Evolutionary conservation across 805 yeast genomes (phyloP).

Genomic region (Yamadazyma olivae): DNA sequence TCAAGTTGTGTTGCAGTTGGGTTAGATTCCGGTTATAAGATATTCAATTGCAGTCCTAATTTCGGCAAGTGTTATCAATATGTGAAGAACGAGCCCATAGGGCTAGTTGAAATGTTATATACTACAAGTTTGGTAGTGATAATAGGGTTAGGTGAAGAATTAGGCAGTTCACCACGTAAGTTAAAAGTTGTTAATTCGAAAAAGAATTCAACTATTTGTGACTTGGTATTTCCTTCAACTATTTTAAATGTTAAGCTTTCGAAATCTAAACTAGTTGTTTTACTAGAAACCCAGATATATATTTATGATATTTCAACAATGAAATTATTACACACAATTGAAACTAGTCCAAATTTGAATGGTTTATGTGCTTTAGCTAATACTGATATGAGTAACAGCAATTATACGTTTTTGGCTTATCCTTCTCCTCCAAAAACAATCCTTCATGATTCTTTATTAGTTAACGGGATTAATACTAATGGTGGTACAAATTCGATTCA

Average conservation of each 20-base stretch:
- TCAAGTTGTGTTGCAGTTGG: conserved; percentile 78
- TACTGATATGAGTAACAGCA: conserved; percentile 20
- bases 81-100: conserved; percentile 49
- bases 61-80: conserved; percentile 31
- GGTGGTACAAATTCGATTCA: conserved; percentile 39
- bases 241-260: conserved; percentile 39
- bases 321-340: conserved; percentile 42
- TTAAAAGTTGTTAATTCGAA: conserved; percentile 82
- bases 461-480: conserved; percentile 37
- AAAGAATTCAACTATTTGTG: conserved; percentile 47
- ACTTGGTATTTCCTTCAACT: conserved; percentile 40
- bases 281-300: conserved; percentile 43
- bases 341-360: conserved; percentile 39
- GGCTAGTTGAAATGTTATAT: conserved; percentile 85
- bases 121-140: conserved; percentile 82
- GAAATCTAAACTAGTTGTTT: conserved; percentile 28
- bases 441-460: conserved; percentile 40
- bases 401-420: conserved; percentile 59
- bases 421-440: conserved; percentile 71
- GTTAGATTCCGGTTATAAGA: conserved; percentile 58
- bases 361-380: conserved; percentile 62
- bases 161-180: conserved; percentile 73
- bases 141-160: conserved; percentile 74
- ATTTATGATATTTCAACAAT: conserved; percentile 40
- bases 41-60: conserved; percentile 70